phyloP scores from a whole-genome alignment of 768 basidiomycete species.

The Daedaleopsis nitida region DNA sequence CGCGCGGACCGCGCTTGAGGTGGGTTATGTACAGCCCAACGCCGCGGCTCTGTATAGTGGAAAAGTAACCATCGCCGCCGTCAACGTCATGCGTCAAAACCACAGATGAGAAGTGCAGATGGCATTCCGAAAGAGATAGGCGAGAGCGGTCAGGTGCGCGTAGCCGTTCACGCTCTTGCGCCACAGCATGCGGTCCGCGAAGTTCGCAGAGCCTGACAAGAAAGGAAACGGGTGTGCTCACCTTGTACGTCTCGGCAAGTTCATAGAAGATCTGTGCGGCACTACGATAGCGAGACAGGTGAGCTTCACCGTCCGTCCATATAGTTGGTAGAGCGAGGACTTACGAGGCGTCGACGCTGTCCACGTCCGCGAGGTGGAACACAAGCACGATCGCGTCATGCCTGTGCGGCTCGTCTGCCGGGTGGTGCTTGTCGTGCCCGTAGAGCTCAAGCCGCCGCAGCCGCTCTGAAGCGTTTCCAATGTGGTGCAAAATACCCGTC shows the following conservation, averaged over 20 bases:
- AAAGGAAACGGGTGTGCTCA: constrained; percentile 30
- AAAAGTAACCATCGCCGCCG: neutral
- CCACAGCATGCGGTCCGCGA: too few species aligned
- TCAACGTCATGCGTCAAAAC: neutral
- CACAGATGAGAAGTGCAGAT: neutral
- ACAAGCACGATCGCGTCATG: constrained; percentile 77
- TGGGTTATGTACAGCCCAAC: constrained; percentile 51
- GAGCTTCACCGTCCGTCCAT: neutral
- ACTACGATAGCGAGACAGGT: constrained; percentile 36
- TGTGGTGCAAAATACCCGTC: too few species aligned
- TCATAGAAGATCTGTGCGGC: constrained; percentile 86
- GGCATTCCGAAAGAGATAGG: neutral
- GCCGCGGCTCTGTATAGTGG: constrained; percentile 39
- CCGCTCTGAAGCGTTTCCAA: constrained; percentile 53
- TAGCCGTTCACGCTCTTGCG: too few species aligned
- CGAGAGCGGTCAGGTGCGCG: too few species aligned
- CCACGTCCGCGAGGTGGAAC: constrained; percentile 93
- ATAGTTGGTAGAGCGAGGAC: constrained; percentile 27
- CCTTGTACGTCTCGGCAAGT: constrained; percentile 76
- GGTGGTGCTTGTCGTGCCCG: constrained; percentile 77
- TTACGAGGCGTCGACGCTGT: constrained; percentile 88
- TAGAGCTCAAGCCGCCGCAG: constrained; percentile 87
- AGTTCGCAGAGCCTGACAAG: too few species aligned
- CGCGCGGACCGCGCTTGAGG: constrained; percentile 38
- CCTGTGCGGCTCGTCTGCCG: constrained; percentile 83